Evolutionary conservation across 805 yeast species (phyloP), one percentile per base, ranked within the genome.

Genomic region (Kluyveromyces nonfermentans): DNA sequence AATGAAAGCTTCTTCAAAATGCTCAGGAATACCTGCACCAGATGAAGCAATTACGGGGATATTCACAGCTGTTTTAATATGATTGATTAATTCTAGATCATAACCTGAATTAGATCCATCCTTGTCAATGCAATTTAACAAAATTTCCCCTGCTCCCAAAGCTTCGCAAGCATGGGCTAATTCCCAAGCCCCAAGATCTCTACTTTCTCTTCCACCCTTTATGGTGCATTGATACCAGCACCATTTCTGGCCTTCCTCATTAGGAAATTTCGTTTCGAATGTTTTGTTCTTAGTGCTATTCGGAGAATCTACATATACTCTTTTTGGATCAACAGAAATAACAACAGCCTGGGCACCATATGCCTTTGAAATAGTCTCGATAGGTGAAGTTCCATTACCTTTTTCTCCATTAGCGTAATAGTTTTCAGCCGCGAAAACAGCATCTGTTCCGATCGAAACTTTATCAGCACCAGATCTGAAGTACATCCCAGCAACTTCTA

Each of bases 271-370:
- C 1, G 94, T 83, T 53, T 77, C 68, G 40, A 89, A 73, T 1
- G 82, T 72, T 50, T 77, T 72, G 70, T 84, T 85, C 16, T 65
- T 65, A 10, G 85, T 78, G 16, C 73, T 77, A 1, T 58, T 43
- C 3, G 94, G 93, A 7, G 47, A 46, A 43, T 56, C 54, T 2
- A 90, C 81, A 56, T 86, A 93, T 18, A 75, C 82, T 50, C 96
- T 74, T 57, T 85, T 93, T 32, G 99, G 98, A 63, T 93, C 99
- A n/a, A 93, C 95, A 0, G 97, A 89, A 12, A 93, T 89, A 5
- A 93, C 97, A 6, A 93, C 99, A 0, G 98, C 98, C 65, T 93
- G 99, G 17, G 78, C 83, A 45, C 99, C 99, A 63, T 90, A 93
- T 0, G 95, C 85, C 34, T 75, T 74, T 1, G 97, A 86, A 21